A percentile compares a stretch with the other conserved stretches of the same genome.
Conservation (phyloP, 2,329 filamentous ascomycete species). For the Tolypocladium paradoxum region DNA sequence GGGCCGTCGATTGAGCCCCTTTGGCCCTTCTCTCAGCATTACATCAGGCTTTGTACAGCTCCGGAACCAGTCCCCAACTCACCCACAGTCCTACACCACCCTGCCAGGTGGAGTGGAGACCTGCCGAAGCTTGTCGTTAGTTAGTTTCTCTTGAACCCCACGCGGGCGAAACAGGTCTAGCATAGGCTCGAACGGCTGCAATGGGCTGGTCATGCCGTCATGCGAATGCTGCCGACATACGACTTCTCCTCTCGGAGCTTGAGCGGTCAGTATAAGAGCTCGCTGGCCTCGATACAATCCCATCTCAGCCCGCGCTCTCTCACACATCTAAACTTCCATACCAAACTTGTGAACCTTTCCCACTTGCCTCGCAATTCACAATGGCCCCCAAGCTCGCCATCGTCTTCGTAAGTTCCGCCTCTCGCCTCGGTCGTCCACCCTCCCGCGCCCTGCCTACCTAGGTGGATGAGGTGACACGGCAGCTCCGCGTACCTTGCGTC, state of each 20-base stretch:
- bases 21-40: neutral
- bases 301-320: neutral
- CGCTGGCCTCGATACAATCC: neutral
- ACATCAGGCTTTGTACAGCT: neutral
- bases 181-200: neutral
- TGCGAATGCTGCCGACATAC: neutral
- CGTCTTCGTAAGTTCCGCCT: constrained; percentile 57
- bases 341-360: neutral
- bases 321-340: neutral
- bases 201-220: neutral
- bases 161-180: neutral
- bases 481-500: neutral
- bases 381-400: constrained; percentile 93
- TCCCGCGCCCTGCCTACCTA: neutral
- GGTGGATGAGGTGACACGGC: neutral
- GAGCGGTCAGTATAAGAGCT: neutral
- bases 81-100: too few relatives aligned
- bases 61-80: too few relatives aligned
- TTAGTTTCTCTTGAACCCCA: neutral
- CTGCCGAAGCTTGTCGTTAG: neutral
- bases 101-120: neutral
- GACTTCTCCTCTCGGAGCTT: neutral
- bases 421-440: neutral
- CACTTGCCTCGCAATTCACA: constrained; percentile 4
- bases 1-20: too few relatives aligned